A percentile compares a stretch with the other conserved stretches of the same genome.
Evolutionary conservation across 257 asterid species (phyloP).

Genomic region (Fraxinus pennsylvanica): DNA sequence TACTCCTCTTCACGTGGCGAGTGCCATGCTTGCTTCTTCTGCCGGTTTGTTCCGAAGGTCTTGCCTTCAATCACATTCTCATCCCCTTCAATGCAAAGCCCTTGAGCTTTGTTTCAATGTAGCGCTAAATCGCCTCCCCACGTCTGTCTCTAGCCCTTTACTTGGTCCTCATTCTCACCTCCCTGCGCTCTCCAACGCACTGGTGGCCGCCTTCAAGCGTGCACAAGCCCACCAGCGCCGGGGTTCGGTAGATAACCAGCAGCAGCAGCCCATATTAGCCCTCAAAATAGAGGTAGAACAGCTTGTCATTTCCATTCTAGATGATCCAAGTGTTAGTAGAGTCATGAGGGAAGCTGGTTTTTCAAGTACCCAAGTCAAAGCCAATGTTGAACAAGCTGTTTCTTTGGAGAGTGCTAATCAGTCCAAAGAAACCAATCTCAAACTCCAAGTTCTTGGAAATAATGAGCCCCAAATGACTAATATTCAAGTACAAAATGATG

Average conservation of each 20-base stretch:
- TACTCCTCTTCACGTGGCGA: constrained; percentile 92
- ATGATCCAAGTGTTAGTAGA: constrained; percentile 95
- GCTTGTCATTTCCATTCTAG: constrained; percentile 76
- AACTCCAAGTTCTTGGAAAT: constrained; percentile 41
- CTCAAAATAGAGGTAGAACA: constrained; percentile 79
- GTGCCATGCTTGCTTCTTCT: constrained; percentile 72
- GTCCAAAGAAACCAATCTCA: constrained; percentile 33
- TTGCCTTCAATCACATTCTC: constrained; percentile 83
- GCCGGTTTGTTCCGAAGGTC: constrained; percentile 62
- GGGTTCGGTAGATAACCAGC: constrained; percentile 76
- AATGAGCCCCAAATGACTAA: constrained; percentile 24
- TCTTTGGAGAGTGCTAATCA: constrained; percentile 34
- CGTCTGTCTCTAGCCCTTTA: constrained; percentile 66
- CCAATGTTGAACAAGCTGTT: constrained; percentile 66
- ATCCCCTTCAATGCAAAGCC: constrained; percentile 94
- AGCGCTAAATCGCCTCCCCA: constrained; percentile 86
- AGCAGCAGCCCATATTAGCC: constrained; percentile 76
- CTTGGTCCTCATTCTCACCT: constrained; percentile 58
- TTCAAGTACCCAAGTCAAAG: constrained; percentile 77
- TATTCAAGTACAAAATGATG: constrained; percentile 41
- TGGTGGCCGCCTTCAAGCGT: constrained; percentile 91
- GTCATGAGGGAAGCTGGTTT: constrained; percentile 98
- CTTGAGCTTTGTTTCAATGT: constrained; percentile 96
- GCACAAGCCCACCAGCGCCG: constrained; percentile 98
- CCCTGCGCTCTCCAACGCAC: constrained; percentile 89